Evolutionary conservation across 352 stramenopile genomes (phyloP), one percentile per base, ranked within the genome.

Genomic region (Pythium sukuiense): DNA sequence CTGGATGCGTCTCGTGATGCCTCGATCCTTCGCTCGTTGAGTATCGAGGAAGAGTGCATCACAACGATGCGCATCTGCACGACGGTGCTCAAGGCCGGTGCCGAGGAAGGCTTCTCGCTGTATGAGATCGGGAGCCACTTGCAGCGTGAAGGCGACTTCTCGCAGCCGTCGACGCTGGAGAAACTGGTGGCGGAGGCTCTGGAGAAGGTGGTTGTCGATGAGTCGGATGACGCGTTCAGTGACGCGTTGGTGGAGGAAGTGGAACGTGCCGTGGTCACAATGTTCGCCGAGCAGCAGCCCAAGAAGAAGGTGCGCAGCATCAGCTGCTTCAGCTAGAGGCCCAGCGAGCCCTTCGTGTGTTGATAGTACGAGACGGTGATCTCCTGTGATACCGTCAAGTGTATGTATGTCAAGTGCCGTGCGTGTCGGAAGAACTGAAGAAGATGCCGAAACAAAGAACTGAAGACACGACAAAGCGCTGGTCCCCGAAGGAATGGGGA

Each of bases 291-390:
- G 12, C 70, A 83, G 24, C 69, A 85, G 61, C 87, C 83, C 11
- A 92, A 92, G 79, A 91, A 90, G 67, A 95, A 93, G 74, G 87
- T 93, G 54, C 85, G 87, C 67, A 95, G 87, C 72, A 93, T 95
- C 58, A 95, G 87, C 67, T 92, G 83, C 72, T 92, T 95, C 73
- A 91, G 76, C 65, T 93, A 77, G 48, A 61, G 13, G 2, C 20
- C 20, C 20, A 16, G 53, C 45, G 58, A n/a, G 27, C 11, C 18
- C 11, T 39, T 1, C 37, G 20, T 52, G n/a, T 52, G 55, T 60
- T 20, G 32, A 48, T 32, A 60, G 45, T 52, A 26, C n/a, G 45
- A 7, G 45, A 30, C 14, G 45, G 12, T 14, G 45, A 29, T 20
- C 18, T n/a, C 9, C 7, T 9, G 20, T 52, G 14, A 13, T 14